Base-by-base conservation (phyloP, 768 basidiomycete genomes). In the Macrocybe gigantea region DNA sequence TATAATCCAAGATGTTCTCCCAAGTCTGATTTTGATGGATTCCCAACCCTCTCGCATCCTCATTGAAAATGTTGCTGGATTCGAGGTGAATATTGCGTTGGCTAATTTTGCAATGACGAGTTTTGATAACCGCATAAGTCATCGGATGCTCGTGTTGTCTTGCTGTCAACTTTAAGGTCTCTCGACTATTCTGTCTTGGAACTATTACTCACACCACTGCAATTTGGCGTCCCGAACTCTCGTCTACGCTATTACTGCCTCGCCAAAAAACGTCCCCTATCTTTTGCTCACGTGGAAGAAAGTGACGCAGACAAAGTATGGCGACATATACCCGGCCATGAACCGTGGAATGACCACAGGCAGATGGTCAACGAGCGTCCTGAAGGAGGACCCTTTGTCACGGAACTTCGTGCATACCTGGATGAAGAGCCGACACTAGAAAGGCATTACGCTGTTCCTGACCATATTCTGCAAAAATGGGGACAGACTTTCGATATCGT, bases 191-290 rank as follows among this genome's bases (percentile, higher is more conserved):
- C 59, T 6, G 74, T 70, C 0, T 56, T 70, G 15, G 88, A 92
- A 62, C 69, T 88, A 15, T 66, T 86, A 7, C 63, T 92, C 42
- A 88, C 82, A 22, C 89, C 88, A 0, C 63, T 88, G 5, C 88
- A 90, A 60, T 88, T 85, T 51, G 80, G 83, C 12, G 79, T 89
- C 11, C 89, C 89, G 6, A 92, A 91, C 58, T 92, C 89, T 13
- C 80, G 88, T 14, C 65, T 88, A 50, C 76, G 88, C 22, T 91
- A 91, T 59, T 91, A 92, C 55, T 70, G 88, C 13, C 75, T 92
- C 1, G 89, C 88, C 7, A 85, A 79, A 54, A 64, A 64, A 33
- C 50, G 53, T 11, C 71, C 78, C 5, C 56, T 73, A 5, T 22
- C 48, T 12, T 82, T 80, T 53, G 43, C 58, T 5, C 43, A 59